phyloP scores from a whole-genome alignment of 2,329 filamentous ascomycete genomes.

The Fusarium pilosicola region DNA sequence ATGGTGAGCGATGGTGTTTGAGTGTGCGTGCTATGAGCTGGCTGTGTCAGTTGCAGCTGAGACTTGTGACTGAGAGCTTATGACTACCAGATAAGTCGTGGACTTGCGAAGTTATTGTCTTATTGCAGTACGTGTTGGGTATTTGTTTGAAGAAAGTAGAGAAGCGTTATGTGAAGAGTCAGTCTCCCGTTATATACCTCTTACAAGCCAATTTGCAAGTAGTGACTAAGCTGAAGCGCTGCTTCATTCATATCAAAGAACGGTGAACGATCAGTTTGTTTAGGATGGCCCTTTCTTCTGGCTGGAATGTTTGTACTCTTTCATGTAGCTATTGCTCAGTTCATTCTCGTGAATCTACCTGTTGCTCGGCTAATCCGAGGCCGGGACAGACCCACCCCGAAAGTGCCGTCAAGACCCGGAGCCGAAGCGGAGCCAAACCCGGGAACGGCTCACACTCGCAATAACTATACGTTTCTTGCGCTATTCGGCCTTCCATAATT shows the following conservation, averaged over 20 bases:
- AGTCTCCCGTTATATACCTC: not conserved
- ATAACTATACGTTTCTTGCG: not conserved
- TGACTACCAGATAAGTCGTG: not conserved
- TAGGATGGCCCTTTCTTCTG: not conserved
- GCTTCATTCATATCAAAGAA: not conserved
- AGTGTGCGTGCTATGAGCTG: not conserved
- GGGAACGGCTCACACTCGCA: not conserved
- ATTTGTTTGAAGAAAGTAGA: not conserved
- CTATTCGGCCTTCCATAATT: too few relatives aligned
- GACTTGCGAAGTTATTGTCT: not conserved
- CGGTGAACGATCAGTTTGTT: not conserved
- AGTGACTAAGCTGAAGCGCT: not conserved
- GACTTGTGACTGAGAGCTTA: not conserved
- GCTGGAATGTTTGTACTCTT: not conserved
- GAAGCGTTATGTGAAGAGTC: not conserved
- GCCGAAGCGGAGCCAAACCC: not conserved
- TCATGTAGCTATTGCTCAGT: not conserved
- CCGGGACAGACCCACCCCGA: not conserved
- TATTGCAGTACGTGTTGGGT: not conserved
- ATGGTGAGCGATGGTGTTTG: not conserved
- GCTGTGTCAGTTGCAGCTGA: not conserved
- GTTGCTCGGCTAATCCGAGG: not conserved
- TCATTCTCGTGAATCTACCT: not conserved
- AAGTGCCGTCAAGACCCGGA: not conserved
- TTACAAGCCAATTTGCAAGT: not conserved